A percentile compares a stretch with the other conserved stretches of the same genome.
phyloP scores from a whole-genome alignment of 352 stramenopile genomes.

The Pythium angustatum region DNA sequence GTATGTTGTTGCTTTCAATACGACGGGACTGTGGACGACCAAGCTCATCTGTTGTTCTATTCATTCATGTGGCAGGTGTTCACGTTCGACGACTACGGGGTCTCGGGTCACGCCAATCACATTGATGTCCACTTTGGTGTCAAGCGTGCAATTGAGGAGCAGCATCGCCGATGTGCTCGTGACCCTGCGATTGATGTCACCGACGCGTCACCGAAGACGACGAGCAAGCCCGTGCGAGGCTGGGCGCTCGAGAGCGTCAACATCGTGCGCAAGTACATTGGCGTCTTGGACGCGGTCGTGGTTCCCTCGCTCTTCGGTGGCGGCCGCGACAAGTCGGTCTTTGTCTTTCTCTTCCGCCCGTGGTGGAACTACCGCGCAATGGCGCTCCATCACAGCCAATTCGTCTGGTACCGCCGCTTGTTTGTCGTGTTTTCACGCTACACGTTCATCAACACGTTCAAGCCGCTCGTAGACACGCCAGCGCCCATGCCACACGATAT shows the following conservation, averaged over 20 bases:
- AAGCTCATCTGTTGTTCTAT: not conserved
- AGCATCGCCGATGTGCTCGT: conserved; percentile 38
- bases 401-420: conserved; percentile 96
- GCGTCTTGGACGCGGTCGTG: conserved; percentile 70
- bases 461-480: conserved; percentile 29
- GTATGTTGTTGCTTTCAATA: conserved; percentile 31
- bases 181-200: not conserved
- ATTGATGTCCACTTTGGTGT: conserved; percentile 72
- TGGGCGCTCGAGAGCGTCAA: conserved; percentile 75
- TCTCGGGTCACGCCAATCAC: conserved; percentile 95
- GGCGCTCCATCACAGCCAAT: conserved; percentile 92
- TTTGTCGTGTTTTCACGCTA: conserved; percentile 96
- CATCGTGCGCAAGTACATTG: conserved; percentile 89
- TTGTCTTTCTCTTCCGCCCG: conserved; percentile 61
- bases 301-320: conserved; percentile 37
- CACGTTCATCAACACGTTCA: conserved; percentile 93
- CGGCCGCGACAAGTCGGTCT: conserved; percentile 32
- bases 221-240: conserved; percentile 34
- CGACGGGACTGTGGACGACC: too few relatives aligned
- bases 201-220: not conserved
- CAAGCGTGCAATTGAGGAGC: conserved; percentile 42
- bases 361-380: conserved; percentile 91
- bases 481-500: not conserved
- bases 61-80: conserved; percentile 58
- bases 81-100: conserved; percentile 93